Evolutionary conservation across 306 rosid species (phyloP).

Genomic region (Cicer judaicum): DNA sequence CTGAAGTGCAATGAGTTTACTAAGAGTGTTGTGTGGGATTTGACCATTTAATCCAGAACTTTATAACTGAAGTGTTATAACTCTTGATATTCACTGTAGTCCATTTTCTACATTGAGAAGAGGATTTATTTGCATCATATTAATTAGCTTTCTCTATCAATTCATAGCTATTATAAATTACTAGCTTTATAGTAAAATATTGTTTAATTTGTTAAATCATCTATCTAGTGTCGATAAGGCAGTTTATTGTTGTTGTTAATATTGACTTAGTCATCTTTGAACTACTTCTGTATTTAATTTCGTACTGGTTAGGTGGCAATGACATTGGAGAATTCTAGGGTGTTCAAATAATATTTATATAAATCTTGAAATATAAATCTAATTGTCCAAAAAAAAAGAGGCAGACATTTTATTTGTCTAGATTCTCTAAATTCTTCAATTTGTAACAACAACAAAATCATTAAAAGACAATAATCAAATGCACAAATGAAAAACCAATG

Average conservation of each 20-base stretch:
- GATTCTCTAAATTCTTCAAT: conserved; percentile 27
- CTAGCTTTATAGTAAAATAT: conserved; percentile 11
- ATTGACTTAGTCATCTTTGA: neutral
- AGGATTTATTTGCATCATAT: too few relatives aligned
- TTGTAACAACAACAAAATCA: conserved; percentile 17
- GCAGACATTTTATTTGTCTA: conserved; percentile 1
- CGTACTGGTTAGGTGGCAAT: neutral
- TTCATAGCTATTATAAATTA: conserved; percentile 22
- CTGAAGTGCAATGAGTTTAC: too few relatives aligned
- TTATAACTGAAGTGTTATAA: too few relatives aligned
- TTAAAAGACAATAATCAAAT: conserved; percentile 34
- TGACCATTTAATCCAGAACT: too few relatives aligned
- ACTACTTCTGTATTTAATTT: conserved; percentile 12
- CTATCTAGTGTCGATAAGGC: conserved; percentile 61
- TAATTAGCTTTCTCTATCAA: neutral
- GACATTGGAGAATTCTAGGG: neutral
- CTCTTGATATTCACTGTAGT: too few relatives aligned
- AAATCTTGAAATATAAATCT: conserved; percentile 37
- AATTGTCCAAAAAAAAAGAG: neutral
- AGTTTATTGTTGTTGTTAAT: neutral
- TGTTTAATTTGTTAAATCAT: conserved; percentile 43
- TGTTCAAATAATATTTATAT: conserved; percentile 4
- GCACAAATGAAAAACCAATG: conserved; percentile 41
- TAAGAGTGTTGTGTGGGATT: too few relatives aligned
- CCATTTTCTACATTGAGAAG: too few relatives aligned